Evolutionary conservation across 2,329 filamentous ascomycete species (phyloP), one percentile per base, ranked within the genome.

Genomic region (Hirsutella rhossiliensis): DNA sequence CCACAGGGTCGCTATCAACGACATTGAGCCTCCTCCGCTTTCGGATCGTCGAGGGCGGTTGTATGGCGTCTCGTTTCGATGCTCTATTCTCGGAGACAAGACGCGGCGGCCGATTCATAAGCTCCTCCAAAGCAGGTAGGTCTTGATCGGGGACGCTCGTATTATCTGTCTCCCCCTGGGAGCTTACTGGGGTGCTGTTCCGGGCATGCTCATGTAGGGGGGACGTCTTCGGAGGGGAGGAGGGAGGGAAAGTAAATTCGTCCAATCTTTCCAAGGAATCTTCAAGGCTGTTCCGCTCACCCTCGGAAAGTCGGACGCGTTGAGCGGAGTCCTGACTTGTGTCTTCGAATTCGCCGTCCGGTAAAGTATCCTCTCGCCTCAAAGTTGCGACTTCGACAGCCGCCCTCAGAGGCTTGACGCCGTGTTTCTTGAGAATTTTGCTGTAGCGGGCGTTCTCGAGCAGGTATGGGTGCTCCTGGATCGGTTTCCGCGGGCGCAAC

Each of bases 391-490:
- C 41, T 45, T 59, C 46, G 47, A 55, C 55, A 11, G 63, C 56
- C 36, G 75, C 59, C 43, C 66, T 66, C 30, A 78, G 53, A 0
- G 76, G 76, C 43, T 67, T 69, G 27, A 79, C 57, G 20, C 76
- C 76, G 45, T 75, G 74, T 4, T 68, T 67, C 52, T 71, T 74
- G 51, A 78, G 68, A 18, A 67, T 58, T 3, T 60, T 72, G 44
- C 68, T 71, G 54, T 78, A 78, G 27, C 71, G 67, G 0, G 67
- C 73, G 52, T 68, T 72, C 48, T 80, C 76, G 4, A 78, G 60
- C 6, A 72, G 58, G 48, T 79, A 80, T 4, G 76, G 76, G 38
- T 78, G 74, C 52, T 78, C 65, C 53, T 80, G 76, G 7, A 79
- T 79, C 1, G 75, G 75, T 47, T 78, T 80, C 18, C 76, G 68